phyloP scores from a whole-genome alignment of 2,329 filamentous ascomycete genomes.

The Aureobasidium sp. region DNA sequence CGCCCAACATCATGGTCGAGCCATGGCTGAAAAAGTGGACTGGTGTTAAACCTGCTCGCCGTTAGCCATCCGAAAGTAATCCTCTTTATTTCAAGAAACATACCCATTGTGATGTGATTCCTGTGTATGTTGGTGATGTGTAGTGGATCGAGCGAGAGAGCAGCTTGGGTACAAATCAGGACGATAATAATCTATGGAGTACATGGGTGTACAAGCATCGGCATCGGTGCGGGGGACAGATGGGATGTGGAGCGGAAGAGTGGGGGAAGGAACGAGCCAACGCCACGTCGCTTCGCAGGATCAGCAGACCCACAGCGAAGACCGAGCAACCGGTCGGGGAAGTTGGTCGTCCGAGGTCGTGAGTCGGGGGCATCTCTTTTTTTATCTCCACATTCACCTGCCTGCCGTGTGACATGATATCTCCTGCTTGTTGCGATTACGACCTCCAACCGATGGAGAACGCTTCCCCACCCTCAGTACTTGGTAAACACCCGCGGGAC shows the following conservation, averaged over 20 bases:
- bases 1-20: constrained; percentile 65
- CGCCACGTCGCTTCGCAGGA: neutral
- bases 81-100: neutral
- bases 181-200: neutral
- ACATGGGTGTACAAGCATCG: neutral
- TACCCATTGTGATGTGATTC: neutral
- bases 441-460: constrained; percentile 3
- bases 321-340: neutral
- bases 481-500: constrained; percentile 16
- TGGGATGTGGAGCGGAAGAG: neutral
- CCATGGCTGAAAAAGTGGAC: constrained; percentile 65
- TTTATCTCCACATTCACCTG: constrained; percentile 16
- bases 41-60: constrained; percentile 36
- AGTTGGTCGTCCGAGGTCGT: neutral
- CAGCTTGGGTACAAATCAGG: neutral
- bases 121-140: neutral
- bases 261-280: neutral
- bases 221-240: neutral
- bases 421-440: constrained; percentile 7
- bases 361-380: constrained; percentile 9
- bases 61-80: neutral
- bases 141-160: neutral
- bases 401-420: constrained; percentile 12
- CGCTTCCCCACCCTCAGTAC: constrained; percentile 15
- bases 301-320: neutral